Conservation (phyloP, 352 stramenopile genomes). For the Blastocystis sp. region DNA sequence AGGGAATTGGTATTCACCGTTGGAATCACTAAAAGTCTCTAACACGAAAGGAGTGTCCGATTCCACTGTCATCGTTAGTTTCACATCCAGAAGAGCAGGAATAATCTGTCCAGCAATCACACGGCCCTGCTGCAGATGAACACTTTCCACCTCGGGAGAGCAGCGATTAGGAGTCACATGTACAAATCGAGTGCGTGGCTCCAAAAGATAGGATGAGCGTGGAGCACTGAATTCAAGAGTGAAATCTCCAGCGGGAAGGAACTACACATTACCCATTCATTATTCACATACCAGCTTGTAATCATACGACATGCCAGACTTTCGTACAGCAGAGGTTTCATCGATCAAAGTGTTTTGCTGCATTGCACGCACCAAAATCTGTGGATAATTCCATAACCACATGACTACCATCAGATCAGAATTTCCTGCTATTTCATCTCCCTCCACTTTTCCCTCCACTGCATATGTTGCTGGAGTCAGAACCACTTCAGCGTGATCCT, state of each 20-base stretch:
- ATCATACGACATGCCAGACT: neutral
- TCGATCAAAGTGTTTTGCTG: neutral
- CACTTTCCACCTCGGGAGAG: neutral
- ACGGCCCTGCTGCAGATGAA: neutral
- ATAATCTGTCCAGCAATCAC: conserved; percentile 45
- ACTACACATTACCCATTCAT: neutral
- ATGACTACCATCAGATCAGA: neutral
- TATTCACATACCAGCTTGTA: neutral
- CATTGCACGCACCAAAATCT: neutral
- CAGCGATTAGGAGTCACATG: neutral
- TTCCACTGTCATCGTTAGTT: neutral
- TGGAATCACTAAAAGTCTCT: neutral
- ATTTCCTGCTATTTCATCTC: neutral
- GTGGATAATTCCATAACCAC: neutral
- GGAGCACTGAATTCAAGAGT: neutral
- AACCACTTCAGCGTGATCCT: neutral
- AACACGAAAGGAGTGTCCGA: neutral
- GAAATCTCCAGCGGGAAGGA: neutral
- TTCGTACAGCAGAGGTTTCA: neutral
- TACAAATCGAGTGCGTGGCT: neutral
- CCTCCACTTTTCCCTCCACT: neutral
- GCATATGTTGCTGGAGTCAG: neutral
- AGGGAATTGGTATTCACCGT: neutral
- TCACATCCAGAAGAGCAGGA: neutral
- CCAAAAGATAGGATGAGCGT: neutral